These are phyloP conservation scores for Candida methanosorbosa DNA, from an alignment of 805 yeast genomes.

Conservation along the genomic window DNA sequence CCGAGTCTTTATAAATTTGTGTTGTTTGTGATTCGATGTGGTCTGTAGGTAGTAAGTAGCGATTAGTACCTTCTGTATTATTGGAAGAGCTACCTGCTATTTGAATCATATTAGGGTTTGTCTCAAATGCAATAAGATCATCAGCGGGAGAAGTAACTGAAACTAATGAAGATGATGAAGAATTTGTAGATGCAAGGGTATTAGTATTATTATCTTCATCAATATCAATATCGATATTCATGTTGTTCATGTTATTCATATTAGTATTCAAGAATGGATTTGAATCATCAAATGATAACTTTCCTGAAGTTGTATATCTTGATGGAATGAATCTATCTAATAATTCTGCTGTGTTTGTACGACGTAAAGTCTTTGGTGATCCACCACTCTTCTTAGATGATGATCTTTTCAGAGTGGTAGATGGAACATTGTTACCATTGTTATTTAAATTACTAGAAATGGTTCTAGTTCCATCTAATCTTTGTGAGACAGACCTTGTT, in stretches of 20 bases:
- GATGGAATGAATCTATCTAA: conserved; percentile 56
- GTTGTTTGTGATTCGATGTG: conserved; percentile 47
- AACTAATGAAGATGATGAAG: too few species aligned
- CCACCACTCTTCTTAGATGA: conserved; percentile 1
- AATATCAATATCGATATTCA: not conserved
- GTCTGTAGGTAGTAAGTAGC: conserved; percentile 22
- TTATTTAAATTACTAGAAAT: too few species aligned
- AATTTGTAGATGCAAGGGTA: not conserved
- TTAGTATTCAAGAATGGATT: conserved; percentile 17
- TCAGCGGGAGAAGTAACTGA: too few species aligned
- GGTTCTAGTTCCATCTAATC: too few species aligned
- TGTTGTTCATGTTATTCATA: not conserved
- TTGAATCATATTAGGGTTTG: too few species aligned
- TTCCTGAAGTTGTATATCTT: conserved; percentile 40
- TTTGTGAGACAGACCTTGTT: too few species aligned
- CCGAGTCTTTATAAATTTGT: conserved; percentile 63
- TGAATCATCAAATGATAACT: conserved; percentile 28
- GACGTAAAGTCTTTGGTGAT: conserved; percentile 16
- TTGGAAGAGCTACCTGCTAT: too few species aligned
- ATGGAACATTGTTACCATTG: conserved; percentile 2
- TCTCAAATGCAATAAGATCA: too few species aligned
- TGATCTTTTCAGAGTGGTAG: too few species aligned
- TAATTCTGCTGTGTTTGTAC: conserved; percentile 27
- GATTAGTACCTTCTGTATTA: too few species aligned
- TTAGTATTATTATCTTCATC: too few species aligned